These are phyloP conservation scores for Aurantiochytrium sp. DNA, from an alignment of 108 stramenopile genomes.

Conservation along the genomic window DNA sequence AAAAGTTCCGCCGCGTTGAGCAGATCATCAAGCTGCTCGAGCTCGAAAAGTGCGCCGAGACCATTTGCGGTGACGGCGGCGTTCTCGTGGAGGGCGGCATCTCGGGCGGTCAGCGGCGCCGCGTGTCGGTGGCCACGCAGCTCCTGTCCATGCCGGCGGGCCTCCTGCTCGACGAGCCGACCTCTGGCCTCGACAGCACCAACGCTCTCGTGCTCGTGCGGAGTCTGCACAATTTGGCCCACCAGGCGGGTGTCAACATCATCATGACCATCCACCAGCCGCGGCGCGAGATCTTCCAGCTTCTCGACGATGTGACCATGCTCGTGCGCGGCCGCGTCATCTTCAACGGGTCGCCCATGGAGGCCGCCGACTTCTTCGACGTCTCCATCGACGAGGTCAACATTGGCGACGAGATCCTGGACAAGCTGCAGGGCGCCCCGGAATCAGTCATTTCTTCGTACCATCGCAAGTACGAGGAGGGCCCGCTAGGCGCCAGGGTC, in stretches of 20 bases:
- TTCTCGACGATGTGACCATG: slow-evolving; percentile 67
- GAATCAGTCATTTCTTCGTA: not conserved
- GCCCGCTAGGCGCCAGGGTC: not conserved
- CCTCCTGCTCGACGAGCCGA: slow-evolving; percentile 56
- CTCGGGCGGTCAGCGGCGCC: slow-evolving; percentile 55
- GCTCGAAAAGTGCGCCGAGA: not conserved
- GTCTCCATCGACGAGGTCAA: not conserved
- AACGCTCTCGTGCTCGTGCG: slow-evolving; percentile 64
- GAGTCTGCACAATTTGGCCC: slow-evolving; percentile 65
- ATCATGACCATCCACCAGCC: slow-evolving; percentile 83
- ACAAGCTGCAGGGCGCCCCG: not conserved
- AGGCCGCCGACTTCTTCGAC: not conserved
- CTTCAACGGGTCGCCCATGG: not conserved
- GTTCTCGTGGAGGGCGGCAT: slow-evolving; percentile 33
- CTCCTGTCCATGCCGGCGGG: slow-evolving; percentile 49
- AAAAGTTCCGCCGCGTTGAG: not conserved
- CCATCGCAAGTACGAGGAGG: not conserved
- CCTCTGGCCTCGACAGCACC: slow-evolving; percentile 55
- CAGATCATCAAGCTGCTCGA: not conserved
- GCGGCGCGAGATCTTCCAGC: slow-evolving; percentile 70
- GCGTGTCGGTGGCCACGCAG: slow-evolving; percentile 50
- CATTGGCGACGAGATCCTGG: slow-evolving; percentile 10
- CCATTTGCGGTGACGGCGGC: not conserved
- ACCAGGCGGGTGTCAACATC: slow-evolving; percentile 62
- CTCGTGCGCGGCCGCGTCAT: slow-evolving; percentile 35